phyloP scores from a whole-genome alignment of 2,329 filamentous ascomycete genomes.

The Alternaria novae-zelandiae region DNA sequence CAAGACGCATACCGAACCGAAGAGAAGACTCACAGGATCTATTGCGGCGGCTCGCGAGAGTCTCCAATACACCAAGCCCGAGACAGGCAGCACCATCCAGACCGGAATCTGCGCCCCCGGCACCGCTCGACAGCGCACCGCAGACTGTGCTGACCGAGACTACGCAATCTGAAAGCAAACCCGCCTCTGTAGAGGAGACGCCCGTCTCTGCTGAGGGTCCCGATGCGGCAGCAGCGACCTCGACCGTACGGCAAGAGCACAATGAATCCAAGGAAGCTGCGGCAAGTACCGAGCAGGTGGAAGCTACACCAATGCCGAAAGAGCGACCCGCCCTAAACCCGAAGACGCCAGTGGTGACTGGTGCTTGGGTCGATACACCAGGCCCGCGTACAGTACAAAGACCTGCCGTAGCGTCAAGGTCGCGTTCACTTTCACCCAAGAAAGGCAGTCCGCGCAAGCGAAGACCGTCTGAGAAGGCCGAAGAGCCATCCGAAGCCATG shows the following conservation, averaged over 20 bases:
- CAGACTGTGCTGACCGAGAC: slow-evolving; percentile 13
- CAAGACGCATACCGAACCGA: slow-evolving; percentile 37
- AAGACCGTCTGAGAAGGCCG: slow-evolving; percentile 15
- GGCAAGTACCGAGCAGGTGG: slow-evolving; percentile 15
- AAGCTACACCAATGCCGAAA: slow-evolving; percentile 38
- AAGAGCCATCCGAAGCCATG: background rate
- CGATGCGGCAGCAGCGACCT: slow-evolving; percentile 1
- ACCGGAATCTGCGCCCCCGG: slow-evolving; percentile 29
- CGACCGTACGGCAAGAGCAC: slow-evolving; percentile 5
- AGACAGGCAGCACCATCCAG: slow-evolving; percentile 29
- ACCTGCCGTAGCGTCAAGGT: slow-evolving; percentile 12
- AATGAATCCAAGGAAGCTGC: slow-evolving; percentile 8
- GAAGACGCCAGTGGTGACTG: slow-evolving; percentile 55
- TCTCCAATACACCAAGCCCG: slow-evolving; percentile 56
- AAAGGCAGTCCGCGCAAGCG: slow-evolving; percentile 23
- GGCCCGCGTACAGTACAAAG: slow-evolving; percentile 33
- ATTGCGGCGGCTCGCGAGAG: slow-evolving; percentile 54
- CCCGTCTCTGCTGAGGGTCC: background rate
- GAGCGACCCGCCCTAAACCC: slow-evolving; percentile 30
- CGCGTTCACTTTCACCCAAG: slow-evolving; percentile 23
- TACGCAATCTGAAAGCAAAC: background rate
- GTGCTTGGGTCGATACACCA: slow-evolving; percentile 58
- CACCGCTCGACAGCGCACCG: slow-evolving; percentile 20
- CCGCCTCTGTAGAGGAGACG: slow-evolving; percentile 1
- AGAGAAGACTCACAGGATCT: slow-evolving; percentile 55